These are phyloP conservation scores for Gossypium aridum DNA, from an alignment of 441 rosid species.

Conservation along the genomic window DNA sequence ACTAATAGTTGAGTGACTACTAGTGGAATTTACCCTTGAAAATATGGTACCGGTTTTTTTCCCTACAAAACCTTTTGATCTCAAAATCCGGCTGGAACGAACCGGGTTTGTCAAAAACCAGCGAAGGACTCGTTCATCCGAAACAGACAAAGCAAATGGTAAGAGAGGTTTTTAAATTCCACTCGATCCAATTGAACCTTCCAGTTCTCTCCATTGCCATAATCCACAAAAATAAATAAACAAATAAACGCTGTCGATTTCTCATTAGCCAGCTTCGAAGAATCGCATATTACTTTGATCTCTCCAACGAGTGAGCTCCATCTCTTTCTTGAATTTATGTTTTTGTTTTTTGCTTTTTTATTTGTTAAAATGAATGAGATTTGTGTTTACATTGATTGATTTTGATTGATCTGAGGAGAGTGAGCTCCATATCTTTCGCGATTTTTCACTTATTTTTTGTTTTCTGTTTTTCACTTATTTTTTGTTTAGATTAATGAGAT, in stretches of 20 bases:
- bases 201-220: too few species aligned
- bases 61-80: background rate
- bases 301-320: slow-evolving; percentile 9
- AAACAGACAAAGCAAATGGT: background rate
- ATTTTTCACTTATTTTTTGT: too few species aligned
- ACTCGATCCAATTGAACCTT: background rate
- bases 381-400: background rate
- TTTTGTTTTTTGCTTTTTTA: background rate
- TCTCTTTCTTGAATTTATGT: background rate
- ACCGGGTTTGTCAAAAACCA: background rate
- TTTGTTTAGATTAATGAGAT: background rate
- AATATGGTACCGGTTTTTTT: too few species aligned
- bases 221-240: background rate
- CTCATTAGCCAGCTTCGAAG: background rate
- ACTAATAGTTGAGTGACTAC: too few species aligned
- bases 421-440: too few species aligned
- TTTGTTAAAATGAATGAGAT: background rate
- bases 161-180: background rate
- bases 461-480: background rate
- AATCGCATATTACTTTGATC: background rate
- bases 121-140: background rate
- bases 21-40: too few species aligned
- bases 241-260: background rate
- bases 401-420: background rate
- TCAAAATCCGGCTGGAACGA: background rate